Evolutionary conservation across 2,329 filamentous ascomycete genomes (phyloP), one percentile per base, ranked within the genome.

Genomic region (Colletotrichum sp.): DNA sequence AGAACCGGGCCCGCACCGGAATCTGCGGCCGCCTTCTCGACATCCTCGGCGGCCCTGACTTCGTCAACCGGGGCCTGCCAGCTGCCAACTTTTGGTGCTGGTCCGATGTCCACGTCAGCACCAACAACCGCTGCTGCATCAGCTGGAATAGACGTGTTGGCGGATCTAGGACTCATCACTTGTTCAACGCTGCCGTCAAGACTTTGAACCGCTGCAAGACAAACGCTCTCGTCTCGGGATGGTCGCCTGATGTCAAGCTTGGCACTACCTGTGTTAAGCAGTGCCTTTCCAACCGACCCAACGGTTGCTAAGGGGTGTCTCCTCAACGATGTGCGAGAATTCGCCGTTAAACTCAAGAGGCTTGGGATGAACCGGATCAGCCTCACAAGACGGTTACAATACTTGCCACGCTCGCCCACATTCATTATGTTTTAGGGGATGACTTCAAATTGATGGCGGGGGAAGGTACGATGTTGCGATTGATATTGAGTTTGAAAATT

Each of bases 181-280:
- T 52, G 44, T 52, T 52, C 44, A 52, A 8, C 2, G 44, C 44
- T 52, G 44, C 11, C 44, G 44, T 25, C 44, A 52, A 52, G 6
- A 52, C 44, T 2, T 0, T 52, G 44, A 52, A 52, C 44, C n/a
- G 0, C n/a, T 52, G 44, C 44, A 52, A 52, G 44, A 3, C 0
- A 0, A 52, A 52, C 2, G 44, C 44, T 12, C 11, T 52, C 6
- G 44, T 52, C 6, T 52, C 44, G 0, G 44, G 44, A 22, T 52
- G 44, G 44, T 52, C 44, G 44, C 11, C 1, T 52, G 44, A 52
- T 52, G 44, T 52, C 44, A 52, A 52, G n/a, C 44, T 52, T 0
- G 44, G 44, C 44, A 1, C 0, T 0, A 52, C 44, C 0, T 52
- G 44, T 52, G 44, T 52, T 52, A 0, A 0, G 0, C 44, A 52